A percentile compares a stretch with the other conserved stretches of the same genome.
Evolutionary conservation across 805 yeast genomes (phyloP).

Genomic region (Sugiyamaella chiloensis): DNA sequence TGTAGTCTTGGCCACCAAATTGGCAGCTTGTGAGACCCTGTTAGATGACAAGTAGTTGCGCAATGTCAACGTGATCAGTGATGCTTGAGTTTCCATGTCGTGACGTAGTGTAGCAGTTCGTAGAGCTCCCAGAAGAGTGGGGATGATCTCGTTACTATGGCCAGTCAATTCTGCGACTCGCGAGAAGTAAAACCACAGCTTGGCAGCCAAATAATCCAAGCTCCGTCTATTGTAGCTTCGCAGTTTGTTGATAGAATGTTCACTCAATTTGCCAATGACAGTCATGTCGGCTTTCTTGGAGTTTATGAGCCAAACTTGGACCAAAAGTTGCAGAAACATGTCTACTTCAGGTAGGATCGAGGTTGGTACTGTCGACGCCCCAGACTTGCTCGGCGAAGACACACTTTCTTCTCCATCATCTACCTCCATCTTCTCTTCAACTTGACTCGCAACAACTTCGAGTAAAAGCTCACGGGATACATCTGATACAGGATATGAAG

Average conservation of each 20-base stretch:
- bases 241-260: constrained; percentile 37
- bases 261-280: constrained; percentile 29
- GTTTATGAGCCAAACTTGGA: constrained; percentile 75
- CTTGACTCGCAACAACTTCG: constrained; percentile 3
- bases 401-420: constrained; percentile 13
- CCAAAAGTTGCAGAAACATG: constrained; percentile 71
- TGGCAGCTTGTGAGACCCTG: constrained; percentile 83
- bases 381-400: neutral
- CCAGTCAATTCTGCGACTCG: constrained; percentile 65
- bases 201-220: constrained; percentile 81
- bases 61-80: constrained; percentile 77
- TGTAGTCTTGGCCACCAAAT: constrained; percentile 81
- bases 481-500: constrained; percentile 52
- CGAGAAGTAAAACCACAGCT: constrained; percentile 87
- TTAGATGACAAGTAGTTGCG: constrained; percentile 75
- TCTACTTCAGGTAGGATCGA: constrained; percentile 74
- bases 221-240: constrained; percentile 72
- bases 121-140: constrained; percentile 66
- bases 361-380: constrained; percentile 8
- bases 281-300: constrained; percentile 46
- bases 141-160: constrained; percentile 51
- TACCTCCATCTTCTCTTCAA: constrained; percentile 20
- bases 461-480: constrained; percentile 38
- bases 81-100: constrained; percentile 87
- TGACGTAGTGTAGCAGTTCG: constrained; percentile 90